Evolutionary conservation across 441 rosid genomes (phyloP).

Genomic region (Biscutella auriculata): DNA sequence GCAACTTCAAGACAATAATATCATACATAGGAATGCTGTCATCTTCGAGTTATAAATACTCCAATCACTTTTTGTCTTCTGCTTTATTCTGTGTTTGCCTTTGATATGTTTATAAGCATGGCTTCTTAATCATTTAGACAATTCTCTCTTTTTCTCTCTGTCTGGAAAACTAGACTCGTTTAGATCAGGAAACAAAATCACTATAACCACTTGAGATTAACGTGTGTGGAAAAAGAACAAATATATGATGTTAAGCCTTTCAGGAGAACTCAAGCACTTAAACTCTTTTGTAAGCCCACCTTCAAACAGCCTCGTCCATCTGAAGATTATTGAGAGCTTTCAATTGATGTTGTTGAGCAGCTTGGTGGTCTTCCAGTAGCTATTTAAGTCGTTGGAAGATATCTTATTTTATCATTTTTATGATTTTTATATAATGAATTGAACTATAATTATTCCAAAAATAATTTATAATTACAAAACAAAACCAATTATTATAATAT

Average conservation of each 20-base stretch:
- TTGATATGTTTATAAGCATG: background rate
- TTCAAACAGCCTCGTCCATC: conserved; percentile 13
- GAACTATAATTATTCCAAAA: too few relatives aligned
- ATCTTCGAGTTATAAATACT: conserved; percentile 43
- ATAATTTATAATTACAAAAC: too few relatives aligned
- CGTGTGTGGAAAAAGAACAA: conserved; percentile 5
- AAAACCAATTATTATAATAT: too few relatives aligned
- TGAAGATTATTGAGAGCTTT: background rate
- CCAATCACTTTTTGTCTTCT: background rate
- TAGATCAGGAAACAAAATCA: conserved; percentile 22
- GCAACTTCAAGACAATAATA: conserved; percentile 56
- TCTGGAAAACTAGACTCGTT: conserved; percentile 19
- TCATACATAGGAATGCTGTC: conserved; percentile 61
- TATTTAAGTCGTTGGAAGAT: conserved; percentile 13
- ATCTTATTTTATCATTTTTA: too few relatives aligned
- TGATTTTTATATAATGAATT: too few relatives aligned
- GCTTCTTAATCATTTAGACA: too few relatives aligned
- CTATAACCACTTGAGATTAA: conserved; percentile 24
- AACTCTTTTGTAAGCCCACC: conserved; percentile 19
- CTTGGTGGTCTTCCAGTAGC: conserved; percentile 29
- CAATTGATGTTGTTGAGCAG: background rate
- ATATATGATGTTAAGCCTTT: conserved; percentile 5
- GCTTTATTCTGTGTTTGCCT: background rate
- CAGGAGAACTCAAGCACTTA: conserved; percentile 7
- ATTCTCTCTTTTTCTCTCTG: too few relatives aligned